A percentile compares a stretch with the other conserved stretches of the same genome.
phyloP scores from a whole-genome alignment of 129 eudicot species.

The Saussurea involucrata region DNA sequence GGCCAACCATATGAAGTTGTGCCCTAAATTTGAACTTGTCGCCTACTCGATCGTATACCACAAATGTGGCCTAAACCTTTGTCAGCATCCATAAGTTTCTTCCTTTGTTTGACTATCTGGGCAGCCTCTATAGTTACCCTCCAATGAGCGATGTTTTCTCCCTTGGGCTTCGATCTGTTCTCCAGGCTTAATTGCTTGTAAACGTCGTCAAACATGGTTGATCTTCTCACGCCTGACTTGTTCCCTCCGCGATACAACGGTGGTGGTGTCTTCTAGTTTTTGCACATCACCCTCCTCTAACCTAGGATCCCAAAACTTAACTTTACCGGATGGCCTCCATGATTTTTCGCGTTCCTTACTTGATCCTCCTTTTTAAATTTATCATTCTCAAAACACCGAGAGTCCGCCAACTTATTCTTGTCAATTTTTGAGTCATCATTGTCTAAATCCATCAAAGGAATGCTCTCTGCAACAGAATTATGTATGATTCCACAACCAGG shows the following conservation, averaged over 20 bases:
- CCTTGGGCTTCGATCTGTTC: neutral
- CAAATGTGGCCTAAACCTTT: constrained; percentile 38
- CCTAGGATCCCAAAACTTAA: constrained; percentile 6
- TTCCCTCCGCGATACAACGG: neutral
- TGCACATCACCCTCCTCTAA: neutral
- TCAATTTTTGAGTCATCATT: neutral
- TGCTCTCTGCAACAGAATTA: neutral
- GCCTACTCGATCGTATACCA: constrained; percentile 52
- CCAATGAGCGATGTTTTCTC: neutral
- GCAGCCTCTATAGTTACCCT: constrained; percentile 22
- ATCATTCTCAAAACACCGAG: neutral
- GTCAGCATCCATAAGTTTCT: constrained; percentile 20
- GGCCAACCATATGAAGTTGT: constrained; percentile 49
- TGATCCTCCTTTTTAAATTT: neutral
- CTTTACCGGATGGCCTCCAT: neutral
- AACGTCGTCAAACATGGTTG: constrained; percentile 22
- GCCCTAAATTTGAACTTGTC: constrained; percentile 40
- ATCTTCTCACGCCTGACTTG: constrained; percentile 24
- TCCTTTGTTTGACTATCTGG: constrained; percentile 10
- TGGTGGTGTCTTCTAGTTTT: neutral
- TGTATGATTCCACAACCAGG: constrained; percentile 16
- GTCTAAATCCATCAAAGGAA: neutral
- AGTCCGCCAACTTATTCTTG: too few species aligned
- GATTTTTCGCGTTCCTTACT: neutral
- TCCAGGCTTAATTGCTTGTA: neutral